phyloP scores from a whole-genome alignment of 352 stramenopile species.

The Peronospora farinosa region DNA sequence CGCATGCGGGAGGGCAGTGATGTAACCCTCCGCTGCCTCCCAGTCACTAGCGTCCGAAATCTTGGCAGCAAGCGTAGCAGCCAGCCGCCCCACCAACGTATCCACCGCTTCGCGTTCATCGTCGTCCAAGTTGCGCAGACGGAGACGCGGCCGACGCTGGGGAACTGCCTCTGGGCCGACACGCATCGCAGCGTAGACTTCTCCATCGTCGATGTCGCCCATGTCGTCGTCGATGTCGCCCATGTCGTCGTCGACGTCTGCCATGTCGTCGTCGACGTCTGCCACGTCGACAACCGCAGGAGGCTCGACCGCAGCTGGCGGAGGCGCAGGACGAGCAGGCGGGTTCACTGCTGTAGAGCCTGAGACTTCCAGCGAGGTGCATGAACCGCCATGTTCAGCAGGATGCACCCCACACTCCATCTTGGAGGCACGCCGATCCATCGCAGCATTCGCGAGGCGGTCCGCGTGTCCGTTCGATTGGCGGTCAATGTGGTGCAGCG shows the following conservation, averaged over 20 bases:
- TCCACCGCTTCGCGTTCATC: not conserved
- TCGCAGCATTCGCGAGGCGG: slow-evolving; percentile 9
- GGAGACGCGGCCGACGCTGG: not conserved
- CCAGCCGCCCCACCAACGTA: too few species aligned
- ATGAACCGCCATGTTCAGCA: not conserved
- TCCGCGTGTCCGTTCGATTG: slow-evolving; percentile 17
- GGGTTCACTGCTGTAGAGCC: not conserved
- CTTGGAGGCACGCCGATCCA: not conserved
- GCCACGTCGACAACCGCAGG: not conserved
- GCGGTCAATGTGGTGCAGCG: slow-evolving; percentile 19
- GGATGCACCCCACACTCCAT: slow-evolving; percentile 3
- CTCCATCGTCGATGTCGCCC: too few species aligned
- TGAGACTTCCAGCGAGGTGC: not conserved
- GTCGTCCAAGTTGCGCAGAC: not conserved
- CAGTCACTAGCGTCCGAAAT: slow-evolving; percentile 11
- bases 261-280: slow-evolving; percentile 12
- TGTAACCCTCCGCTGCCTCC: slow-evolving; percentile 8
- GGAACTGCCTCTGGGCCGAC: not conserved
- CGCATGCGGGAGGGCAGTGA: too few species aligned
- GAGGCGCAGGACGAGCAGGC: not conserved
- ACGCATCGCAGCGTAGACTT: not conserved
- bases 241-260: too few species aligned
- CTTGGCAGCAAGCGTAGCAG: too few species aligned
- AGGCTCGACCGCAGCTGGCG: too few species aligned
- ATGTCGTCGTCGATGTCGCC: too few species aligned